These are phyloP conservation scores for Umbilicaria muhlenbergii DNA, from an alignment of 495 filamentous ascomycete species.

Conservation along the genomic window DNA sequence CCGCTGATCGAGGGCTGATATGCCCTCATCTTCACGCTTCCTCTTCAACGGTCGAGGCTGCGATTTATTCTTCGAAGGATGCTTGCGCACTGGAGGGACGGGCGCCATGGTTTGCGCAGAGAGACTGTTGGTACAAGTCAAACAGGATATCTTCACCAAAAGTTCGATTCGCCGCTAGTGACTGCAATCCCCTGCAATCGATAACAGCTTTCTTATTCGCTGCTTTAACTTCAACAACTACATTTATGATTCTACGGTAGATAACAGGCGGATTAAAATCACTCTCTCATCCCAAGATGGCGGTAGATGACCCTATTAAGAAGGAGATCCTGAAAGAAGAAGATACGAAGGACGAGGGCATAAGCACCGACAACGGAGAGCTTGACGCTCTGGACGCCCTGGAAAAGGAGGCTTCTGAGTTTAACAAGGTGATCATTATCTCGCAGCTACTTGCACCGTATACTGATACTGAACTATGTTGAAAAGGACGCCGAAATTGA, in stretches of 20 bases:
- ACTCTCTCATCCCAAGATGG: too few species aligned
- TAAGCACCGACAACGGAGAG: constrained; percentile 34
- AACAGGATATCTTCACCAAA: too few species aligned
- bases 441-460: neutral
- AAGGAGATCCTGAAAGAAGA: constrained; percentile 8
- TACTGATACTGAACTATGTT: constrained; percentile 3
- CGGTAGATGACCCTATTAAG: too few species aligned
- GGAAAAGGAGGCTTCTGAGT: constrained; percentile 78
- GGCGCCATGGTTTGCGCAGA: constrained; percentile 4
- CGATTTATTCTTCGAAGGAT: constrained; percentile 1
- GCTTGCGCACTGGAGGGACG: neutral
- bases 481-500: constrained; percentile 85
- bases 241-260: too few species aligned
- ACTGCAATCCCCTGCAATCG: too few species aligned
- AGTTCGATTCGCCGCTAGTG: too few species aligned
- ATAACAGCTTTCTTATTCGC: too few species aligned
- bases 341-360: constrained; percentile 9
- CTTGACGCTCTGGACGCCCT: constrained; percentile 71
- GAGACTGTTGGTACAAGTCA: too few species aligned
- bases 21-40: constrained; percentile 36
- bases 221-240: too few species aligned
- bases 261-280: too few species aligned
- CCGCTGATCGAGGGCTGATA: constrained; percentile 27
- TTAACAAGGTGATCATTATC: constrained; percentile 49
- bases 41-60: constrained; percentile 38